Conservation (phyloP, 257 asterid genomes). For the Salvia splendens region DNA sequence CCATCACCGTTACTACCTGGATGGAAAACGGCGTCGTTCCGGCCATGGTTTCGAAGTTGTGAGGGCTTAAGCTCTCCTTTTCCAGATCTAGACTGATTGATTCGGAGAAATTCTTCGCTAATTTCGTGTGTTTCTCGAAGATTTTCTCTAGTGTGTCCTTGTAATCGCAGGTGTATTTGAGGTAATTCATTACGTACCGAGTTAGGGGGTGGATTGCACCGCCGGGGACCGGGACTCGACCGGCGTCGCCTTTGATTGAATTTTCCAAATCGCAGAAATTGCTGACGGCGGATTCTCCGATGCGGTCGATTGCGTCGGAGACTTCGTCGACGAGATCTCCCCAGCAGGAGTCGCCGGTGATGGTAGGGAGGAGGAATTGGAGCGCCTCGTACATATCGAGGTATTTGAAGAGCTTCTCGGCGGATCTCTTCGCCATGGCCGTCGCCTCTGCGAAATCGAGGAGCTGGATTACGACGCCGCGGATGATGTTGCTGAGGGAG, state of each 20-base stretch:
- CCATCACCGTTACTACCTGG: constrained; percentile 63
- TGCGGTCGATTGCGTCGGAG: constrained; percentile 44
- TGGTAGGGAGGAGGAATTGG: constrained; percentile 45
- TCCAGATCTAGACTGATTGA: constrained; percentile 22
- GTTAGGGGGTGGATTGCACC: constrained; percentile 94
- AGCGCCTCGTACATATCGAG: constrained; percentile 73
- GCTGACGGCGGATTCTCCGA: constrained; percentile 64
- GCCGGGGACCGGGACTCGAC: constrained; percentile 70
- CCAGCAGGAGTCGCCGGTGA: constrained; percentile 41
- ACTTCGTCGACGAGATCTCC: constrained; percentile 53
- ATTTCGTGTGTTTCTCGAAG: constrained; percentile 37
- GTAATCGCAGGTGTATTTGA: constrained; percentile 71
- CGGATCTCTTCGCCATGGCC: constrained; percentile 65
- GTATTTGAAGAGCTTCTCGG: constrained; percentile 79
- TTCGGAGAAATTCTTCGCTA: constrained; percentile 26
- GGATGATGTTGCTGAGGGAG: constrained; percentile 52
- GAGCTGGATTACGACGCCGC: constrained; percentile 64
- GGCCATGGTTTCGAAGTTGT: constrained; percentile 34
- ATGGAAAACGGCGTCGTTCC: constrained; percentile 47
- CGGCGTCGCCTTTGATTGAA: constrained; percentile 58
- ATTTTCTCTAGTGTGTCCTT: constrained; percentile 56
- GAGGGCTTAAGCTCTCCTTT: constrained; percentile 50
- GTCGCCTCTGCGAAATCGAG: constrained; percentile 80
- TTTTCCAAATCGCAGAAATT: constrained; percentile 68
- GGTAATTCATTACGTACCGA: constrained; percentile 82